These are phyloP conservation scores for Cladosporium sphaerospermum DNA, from an alignment of 2,329 filamentous ascomycete species.

Conservation along the genomic window DNA sequence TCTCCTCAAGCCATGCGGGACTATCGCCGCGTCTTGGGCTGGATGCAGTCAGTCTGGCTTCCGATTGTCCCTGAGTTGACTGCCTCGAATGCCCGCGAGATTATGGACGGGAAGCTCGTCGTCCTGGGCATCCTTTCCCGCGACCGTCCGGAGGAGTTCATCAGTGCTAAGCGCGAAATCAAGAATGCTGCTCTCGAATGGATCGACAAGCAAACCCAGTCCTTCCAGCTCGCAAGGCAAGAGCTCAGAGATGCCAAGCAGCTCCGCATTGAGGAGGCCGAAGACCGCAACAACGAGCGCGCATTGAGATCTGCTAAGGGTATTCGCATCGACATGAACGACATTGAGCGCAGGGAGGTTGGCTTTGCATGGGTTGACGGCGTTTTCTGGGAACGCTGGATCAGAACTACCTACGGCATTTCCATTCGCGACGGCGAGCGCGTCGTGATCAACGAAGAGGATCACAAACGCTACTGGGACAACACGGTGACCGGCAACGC, in stretches of 20 bases:
- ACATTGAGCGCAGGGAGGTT: slow-evolving; percentile 79
- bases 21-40: slow-evolving; percentile 68
- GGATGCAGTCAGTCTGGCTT: slow-evolving; percentile 96
- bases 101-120: slow-evolving; percentile 94
- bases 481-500: slow-evolving; percentile 79
- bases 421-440: slow-evolving; percentile 79
- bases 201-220: slow-evolving; percentile 92
- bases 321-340: slow-evolving; percentile 86
- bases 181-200: slow-evolving; percentile 94
- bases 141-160: slow-evolving; percentile 71
- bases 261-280: slow-evolving; percentile 88
- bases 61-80: slow-evolving; percentile 93
- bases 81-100: slow-evolving; percentile 81
- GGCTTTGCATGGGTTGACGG: slow-evolving; percentile 97
- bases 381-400: slow-evolving; percentile 95
- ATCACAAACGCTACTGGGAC: slow-evolving; percentile 94
- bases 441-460: slow-evolving; percentile 94
- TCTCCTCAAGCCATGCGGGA: slow-evolving; percentile 91
- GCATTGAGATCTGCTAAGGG: slow-evolving; percentile 81
- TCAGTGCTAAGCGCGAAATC: slow-evolving; percentile 74
- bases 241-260: slow-evolving; percentile 93
- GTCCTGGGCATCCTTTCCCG: slow-evolving; percentile 83
- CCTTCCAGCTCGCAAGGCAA: slow-evolving; percentile 88
- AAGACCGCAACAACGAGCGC: slow-evolving; percentile 85
- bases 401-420: slow-evolving; percentile 89